Evolutionary conservation across 495 filamentous ascomycete genomes (phyloP).

Genomic region (Lophiotrema nucula): DNA sequence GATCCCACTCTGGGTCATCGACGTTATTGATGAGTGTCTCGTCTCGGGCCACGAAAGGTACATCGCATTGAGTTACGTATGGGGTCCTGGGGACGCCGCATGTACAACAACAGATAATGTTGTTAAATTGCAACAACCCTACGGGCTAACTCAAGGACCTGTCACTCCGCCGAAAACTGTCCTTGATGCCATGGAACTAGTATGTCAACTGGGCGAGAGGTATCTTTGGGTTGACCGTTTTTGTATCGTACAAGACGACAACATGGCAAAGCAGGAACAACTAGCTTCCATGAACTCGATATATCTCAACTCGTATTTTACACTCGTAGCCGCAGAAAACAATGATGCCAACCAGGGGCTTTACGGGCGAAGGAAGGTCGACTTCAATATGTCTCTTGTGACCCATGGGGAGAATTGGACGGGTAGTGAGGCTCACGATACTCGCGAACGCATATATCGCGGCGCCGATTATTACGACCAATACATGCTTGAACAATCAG

Average conservation of each 20-base stretch:
- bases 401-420: too few species aligned
- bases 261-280: background rate
- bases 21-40: background rate
- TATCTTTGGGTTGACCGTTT: slow-evolving; percentile 19
- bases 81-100: slow-evolving; percentile 1
- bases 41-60: background rate
- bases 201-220: background rate
- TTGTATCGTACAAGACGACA: slow-evolving; percentile 19
- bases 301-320: slow-evolving; percentile 6
- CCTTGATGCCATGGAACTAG: slow-evolving; percentile 3
- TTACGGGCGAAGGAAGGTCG: background rate
- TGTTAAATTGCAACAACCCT: background rate
- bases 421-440: background rate
- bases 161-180: background rate
- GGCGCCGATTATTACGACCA: background rate
- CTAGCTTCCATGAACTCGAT: slow-evolving; percentile 10
- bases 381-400: background rate
- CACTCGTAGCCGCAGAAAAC: slow-evolving; percentile 15
- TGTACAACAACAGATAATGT: background rate
- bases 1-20: background rate
- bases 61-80: slow-evolving; percentile 25
- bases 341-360: background rate
- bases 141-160: background rate
- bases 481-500: background rate
- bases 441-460: background rate